Evolutionary conservation across 1,284 basidiomycete species (phyloP).

Genomic region (Naganishia albida): DNA sequence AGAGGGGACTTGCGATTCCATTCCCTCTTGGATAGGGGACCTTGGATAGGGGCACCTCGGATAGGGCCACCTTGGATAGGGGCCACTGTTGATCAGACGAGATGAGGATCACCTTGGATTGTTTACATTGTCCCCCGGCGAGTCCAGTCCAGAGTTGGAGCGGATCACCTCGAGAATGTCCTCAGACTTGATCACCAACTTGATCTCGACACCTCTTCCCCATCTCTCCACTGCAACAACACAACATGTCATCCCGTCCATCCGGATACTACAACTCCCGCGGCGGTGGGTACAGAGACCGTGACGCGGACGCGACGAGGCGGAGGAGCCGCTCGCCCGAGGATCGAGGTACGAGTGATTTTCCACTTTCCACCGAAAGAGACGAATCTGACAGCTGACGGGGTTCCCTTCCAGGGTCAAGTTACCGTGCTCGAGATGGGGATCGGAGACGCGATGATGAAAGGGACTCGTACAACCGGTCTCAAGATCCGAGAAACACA

Average conservation of each 20-base stretch:
- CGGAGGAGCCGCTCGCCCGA: constrained; percentile 25
- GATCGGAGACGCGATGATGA: constrained; percentile 37
- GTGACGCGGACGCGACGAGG: constrained; percentile 35
- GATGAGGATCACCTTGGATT: too few species aligned
- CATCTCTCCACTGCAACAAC: too few species aligned
- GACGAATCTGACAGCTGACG: constrained; percentile 33
- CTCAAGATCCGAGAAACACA: background rate
- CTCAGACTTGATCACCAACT: too few species aligned
- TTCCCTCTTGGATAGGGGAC: background rate
- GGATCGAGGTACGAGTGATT: constrained; percentile 28
- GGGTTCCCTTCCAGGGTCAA: constrained; percentile 4
- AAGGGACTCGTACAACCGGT: constrained; percentile 21
- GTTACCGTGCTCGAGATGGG: constrained; percentile 27
- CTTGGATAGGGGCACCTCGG: too few species aligned
- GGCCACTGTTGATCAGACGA: too few species aligned
- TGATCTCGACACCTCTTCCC: too few species aligned
- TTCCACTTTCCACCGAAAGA: background rate
- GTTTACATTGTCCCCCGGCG: too few species aligned
- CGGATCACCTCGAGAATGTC: too few species aligned
- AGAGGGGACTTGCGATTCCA: constrained; percentile 16
- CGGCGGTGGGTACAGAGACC: constrained; percentile 33
- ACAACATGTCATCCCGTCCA: constrained; percentile 25
- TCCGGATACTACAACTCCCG: constrained; percentile 23
- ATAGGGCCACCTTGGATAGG: too few species aligned
- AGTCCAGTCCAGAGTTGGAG: too few species aligned